Conservation (phyloP, 1,284 basidiomycete genomes). For the Leccinum laetum region DNA sequence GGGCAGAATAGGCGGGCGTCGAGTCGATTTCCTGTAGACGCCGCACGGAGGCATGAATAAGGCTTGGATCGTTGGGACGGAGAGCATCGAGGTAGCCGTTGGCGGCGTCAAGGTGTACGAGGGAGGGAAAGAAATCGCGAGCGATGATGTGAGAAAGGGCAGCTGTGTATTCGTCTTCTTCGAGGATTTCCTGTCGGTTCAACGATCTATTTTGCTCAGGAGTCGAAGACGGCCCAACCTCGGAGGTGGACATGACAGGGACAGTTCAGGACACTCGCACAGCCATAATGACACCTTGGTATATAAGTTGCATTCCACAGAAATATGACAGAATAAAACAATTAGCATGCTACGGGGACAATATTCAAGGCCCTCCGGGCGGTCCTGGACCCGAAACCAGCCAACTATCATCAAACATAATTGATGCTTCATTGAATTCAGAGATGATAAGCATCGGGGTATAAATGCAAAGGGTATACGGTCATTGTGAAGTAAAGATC, state of each 20-base stretch:
- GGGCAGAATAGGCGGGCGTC: slow-evolving; percentile 44
- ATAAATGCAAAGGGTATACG: too few species aligned
- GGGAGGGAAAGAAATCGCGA: slow-evolving; percentile 96
- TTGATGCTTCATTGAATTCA: neutral
- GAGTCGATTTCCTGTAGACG: slow-evolving; percentile 63
- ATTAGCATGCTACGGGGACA: slow-evolving; percentile 2
- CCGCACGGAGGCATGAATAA: slow-evolving; percentile 74
- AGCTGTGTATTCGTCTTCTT: slow-evolving; percentile 94
- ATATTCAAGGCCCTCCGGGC: slow-evolving; percentile 8
- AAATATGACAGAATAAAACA: slow-evolving; percentile 23
- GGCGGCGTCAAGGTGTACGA: slow-evolving; percentile 85
- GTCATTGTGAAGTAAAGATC: too few species aligned
- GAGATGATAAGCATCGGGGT: neutral
- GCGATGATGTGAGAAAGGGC: slow-evolving; percentile 94
- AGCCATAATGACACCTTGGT: slow-evolving; percentile 15
- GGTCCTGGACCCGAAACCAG: neutral
- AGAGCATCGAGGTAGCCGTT: slow-evolving; percentile 84
- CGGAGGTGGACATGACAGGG: slow-evolving; percentile 24
- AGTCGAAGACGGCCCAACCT: slow-evolving; percentile 22
- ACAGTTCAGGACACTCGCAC: slow-evolving; percentile 3
- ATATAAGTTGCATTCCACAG: slow-evolving; percentile 1
- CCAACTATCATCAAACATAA: neutral
- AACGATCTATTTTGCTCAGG: slow-evolving; percentile 46
- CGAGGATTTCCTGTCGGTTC: slow-evolving; percentile 73
- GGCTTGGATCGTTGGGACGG: slow-evolving; percentile 66